Evolutionary conservation across 768 basidiomycete species (phyloP), one percentile per base, ranked within the genome.

Genomic region (Lentinula boryana): DNA sequence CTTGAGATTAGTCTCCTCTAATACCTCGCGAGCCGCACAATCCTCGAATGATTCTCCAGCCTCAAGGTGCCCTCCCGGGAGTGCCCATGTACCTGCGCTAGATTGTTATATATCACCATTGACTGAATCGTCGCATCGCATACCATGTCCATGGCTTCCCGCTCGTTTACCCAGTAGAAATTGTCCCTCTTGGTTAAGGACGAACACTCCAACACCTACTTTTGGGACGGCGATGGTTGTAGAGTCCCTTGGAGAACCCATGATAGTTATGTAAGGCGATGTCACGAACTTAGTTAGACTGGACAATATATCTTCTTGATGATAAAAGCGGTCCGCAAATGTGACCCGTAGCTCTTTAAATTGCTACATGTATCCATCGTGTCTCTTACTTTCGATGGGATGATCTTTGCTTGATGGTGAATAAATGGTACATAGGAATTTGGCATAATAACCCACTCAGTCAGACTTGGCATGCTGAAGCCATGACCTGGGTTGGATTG

Each of bases 131-230:
- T 31, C 41, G 4, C 6, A 41, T 49, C 5, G 12, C 56, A 5
- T 48, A 58, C 57, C 48, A 9, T 58, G 57, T 9, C 57, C 57
- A 40, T 48, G 57, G 5, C 48, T 58, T 46, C 46, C 57, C 46
- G 16, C 49, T 40, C 44, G 43, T 50, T 48, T 46, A 5, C 44
- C 57, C 8, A 48, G 8, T 12, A 58, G 15, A n/a, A 58, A 58
- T 13, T 50, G 32, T 15, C 57, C 57, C 13, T 18, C 57, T 23
- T 21, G 21, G 35, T 58, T 49, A 15, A 48, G 18, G 15, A 58
- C 57, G n/a, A 58, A 58, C 21, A 58, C 57, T 2, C 57, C 46
- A 9, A 58, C 56, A 18, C 46, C 57, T 6, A 49, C 44, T 48
- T 36, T 58, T 31, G 56, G 40, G 18, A 12, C 23, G 21, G 35